Evolutionary conservation across 2,329 filamentous ascomycete species (phyloP).

Genomic region (Nemania sp.): DNA sequence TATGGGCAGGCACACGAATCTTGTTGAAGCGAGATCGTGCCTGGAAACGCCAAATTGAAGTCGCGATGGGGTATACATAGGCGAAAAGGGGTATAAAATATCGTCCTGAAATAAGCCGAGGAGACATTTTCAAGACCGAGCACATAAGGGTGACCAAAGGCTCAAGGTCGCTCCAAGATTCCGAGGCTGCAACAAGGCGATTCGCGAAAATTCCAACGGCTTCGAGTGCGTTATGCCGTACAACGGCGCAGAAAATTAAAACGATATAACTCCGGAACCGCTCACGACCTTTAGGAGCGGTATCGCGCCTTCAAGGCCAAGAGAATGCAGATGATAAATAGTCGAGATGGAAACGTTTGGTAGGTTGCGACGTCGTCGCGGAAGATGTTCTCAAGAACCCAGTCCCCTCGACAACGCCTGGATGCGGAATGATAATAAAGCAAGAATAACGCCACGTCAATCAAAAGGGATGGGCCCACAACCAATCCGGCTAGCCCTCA

Average conservation of each 20-base stretch:
- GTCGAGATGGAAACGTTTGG: slow-evolving; percentile 23
- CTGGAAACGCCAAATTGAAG: slow-evolving; percentile 30
- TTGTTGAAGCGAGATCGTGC: slow-evolving; percentile 34
- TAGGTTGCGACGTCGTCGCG: slow-evolving; percentile 24
- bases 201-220: slow-evolving; percentile 27
- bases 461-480: slow-evolving; percentile 33
- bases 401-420: slow-evolving; percentile 28
- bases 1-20: slow-evolving; percentile 18
- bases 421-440: slow-evolving; percentile 34
- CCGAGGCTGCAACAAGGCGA: slow-evolving; percentile 22
- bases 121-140: slow-evolving; percentile 33
- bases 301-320: slow-evolving; percentile 33
- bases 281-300: slow-evolving; percentile 32
- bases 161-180: slow-evolving; percentile 33
- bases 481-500: slow-evolving; percentile 36
- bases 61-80: slow-evolving; percentile 25
- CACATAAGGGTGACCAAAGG: slow-evolving; percentile 34
- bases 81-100: slow-evolving; percentile 31
- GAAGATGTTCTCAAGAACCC: slow-evolving; percentile 24
- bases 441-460: slow-evolving; percentile 37
- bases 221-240: slow-evolving; percentile 35
- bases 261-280: slow-evolving; percentile 35
- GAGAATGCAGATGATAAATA: slow-evolving; percentile 34
- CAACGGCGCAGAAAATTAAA: slow-evolving; percentile 26
- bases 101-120: slow-evolving; percentile 29